Base-by-base conservation (phyloP, 2,329 filamentous ascomycete species). In the Chaetomiaceae sp. region DNA sequence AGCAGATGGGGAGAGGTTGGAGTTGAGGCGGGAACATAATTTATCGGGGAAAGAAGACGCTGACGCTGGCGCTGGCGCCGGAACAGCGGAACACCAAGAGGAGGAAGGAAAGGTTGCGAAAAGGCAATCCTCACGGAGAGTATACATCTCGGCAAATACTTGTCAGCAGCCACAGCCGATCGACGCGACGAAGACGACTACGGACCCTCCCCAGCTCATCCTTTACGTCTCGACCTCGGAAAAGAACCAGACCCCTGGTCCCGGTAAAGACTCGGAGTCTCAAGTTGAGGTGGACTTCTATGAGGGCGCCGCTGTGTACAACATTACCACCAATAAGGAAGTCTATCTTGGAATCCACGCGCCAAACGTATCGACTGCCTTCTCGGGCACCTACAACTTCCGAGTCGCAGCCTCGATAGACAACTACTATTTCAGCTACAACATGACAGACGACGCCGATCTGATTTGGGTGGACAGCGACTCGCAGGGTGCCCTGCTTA, bases 391-490 rank as follows among this genome's bases (percentile, higher is more conserved):
- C 4, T 99, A 89, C 74, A 87, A 84, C 53, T 91, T 91, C 59
- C 77, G 95, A 61, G 71, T 99, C 19, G 89, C 89, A 1, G 87
- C 81, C 5, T 96, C 91, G 1, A 82, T 85, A n/a, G 86, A 95
- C 60, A 78, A 73, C 1, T 86, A 78, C 54, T 96, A 88, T 64
- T 86, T 95, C 68, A 75, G 70, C 31, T 87, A 81, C 60, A 72
- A 81, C 57, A 68, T 76, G 55, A 65, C 71, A 12, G 62, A 66
- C 1, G 65, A 73, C 17, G 72, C 80, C 0, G 79, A 85, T 56
- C 73, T 96, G 7, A 79, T 83, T 60, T 86, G 91, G 69, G 82
- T 96, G 46, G 93, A 97, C 63, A 89, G 88, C 20, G 93, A 97
- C 66, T 84, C 81, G 38, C 78, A 77, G 25, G 85, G 89, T 2